These are phyloP conservation scores for Ajuga chamaepitys DNA, from an alignment of 257 asterid species.

Conservation along the genomic window DNA sequence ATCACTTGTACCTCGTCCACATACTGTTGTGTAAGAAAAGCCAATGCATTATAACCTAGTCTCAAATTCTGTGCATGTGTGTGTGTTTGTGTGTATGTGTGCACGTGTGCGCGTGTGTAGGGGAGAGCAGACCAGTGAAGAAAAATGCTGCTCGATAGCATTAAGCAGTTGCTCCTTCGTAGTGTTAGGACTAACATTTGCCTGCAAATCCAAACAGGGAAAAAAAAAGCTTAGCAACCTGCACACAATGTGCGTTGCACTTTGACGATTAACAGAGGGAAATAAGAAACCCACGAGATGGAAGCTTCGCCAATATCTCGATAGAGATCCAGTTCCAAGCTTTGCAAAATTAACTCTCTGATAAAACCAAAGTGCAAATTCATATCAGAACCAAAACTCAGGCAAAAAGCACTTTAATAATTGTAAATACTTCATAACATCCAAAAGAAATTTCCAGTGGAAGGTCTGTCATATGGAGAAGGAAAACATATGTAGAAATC, in stretches of 20 bases:
- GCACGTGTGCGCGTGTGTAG: neutral
- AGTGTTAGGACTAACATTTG: constrained; percentile 45
- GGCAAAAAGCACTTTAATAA: neutral
- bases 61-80: too few relatives aligned
- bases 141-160: constrained; percentile 70
- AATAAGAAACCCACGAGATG: constrained; percentile 50
- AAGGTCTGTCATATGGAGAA: neutral
- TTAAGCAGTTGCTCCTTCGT: constrained; percentile 68
- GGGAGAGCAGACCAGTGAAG: constrained; percentile 48
- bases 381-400: neutral
- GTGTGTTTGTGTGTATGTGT: too few relatives aligned
- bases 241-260: neutral
- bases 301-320: constrained; percentile 78
- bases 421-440: neutral
- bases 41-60: constrained; percentile 7
- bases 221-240: neutral
- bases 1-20: constrained; percentile 84
- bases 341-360: constrained; percentile 64
- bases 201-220: constrained; percentile 29
- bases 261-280: neutral
- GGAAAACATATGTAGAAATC: neutral
- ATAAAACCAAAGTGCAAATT: constrained; percentile 2
- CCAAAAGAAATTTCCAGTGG: neutral
- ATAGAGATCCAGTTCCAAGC: constrained; percentile 75
- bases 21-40: constrained; percentile 34